These are phyloP conservation scores for Endogone sp. DNA, from an alignment of 192 early-diverging fungal genomes.

Conservation along the genomic window DNA sequence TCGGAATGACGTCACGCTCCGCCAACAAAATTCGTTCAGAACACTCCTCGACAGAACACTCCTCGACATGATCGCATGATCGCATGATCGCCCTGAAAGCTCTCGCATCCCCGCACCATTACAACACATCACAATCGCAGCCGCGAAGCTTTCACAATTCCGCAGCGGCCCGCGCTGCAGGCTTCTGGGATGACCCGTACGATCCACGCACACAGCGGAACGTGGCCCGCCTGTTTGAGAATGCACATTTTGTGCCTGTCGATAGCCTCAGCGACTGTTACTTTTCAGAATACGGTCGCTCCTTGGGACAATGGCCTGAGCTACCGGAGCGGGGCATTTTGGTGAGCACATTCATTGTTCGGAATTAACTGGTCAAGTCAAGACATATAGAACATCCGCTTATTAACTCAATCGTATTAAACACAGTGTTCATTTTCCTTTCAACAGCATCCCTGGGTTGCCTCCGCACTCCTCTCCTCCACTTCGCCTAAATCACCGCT, in stretches of 20 bases:
- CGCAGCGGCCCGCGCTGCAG: too few relatives aligned
- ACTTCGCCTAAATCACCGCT: neutral
- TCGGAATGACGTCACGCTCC: too few relatives aligned
- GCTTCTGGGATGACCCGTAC: neutral
- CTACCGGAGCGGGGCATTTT: neutral
- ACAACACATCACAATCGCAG: too few relatives aligned
- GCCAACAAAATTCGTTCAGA: too few relatives aligned
- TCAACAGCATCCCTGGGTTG: neutral
- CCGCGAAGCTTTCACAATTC: too few relatives aligned
- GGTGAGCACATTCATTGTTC: neutral
- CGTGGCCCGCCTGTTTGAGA: neutral
- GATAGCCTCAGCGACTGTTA: neutral
- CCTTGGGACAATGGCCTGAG: neutral
- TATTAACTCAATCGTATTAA: neutral
- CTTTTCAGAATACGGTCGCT: neutral
- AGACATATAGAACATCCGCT: neutral
- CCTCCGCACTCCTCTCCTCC: neutral
- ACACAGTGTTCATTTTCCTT: neutral
- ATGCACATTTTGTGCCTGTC: neutral
- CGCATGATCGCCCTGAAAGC: too few relatives aligned
- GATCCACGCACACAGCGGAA: neutral
- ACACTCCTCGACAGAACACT: too few relatives aligned
- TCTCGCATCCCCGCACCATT: too few relatives aligned
- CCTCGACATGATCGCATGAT: too few relatives aligned
- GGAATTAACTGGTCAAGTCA: too few relatives aligned